Base-by-base conservation (phyloP, 2,329 filamentous ascomycete species). In the Pseudogymnoascus sp. region DNA sequence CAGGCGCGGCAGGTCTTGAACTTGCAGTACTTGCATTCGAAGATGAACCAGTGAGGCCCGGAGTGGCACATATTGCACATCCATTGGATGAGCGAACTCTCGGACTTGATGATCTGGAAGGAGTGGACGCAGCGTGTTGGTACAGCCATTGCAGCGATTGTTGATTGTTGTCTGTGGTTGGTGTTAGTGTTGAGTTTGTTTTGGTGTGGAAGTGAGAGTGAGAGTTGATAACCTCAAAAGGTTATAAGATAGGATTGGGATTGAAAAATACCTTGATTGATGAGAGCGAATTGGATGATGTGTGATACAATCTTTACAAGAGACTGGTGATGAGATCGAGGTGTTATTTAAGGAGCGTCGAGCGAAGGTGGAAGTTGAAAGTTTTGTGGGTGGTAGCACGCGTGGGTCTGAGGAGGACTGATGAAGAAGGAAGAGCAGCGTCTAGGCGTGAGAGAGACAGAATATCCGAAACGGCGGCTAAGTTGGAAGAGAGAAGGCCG, bases 11-110 rank as follows among this genome's bases (percentile, higher is more conserved):
- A 89, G 31, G 83, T 80, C 75, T 88, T 85, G 60, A 87, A 75
- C 73, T 86, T 85, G 81, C 87, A 89, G 72, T 87, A 87, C 65
- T 80, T 78, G 76, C 87, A 89, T 73, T 89, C 84, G 67, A 83
- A 88, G 70, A 89, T 88, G 75, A 82, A 82, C 84, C 85, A 88
- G 74, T 86, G 82, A 61, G 85, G 85, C 1, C 85, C 86, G 1
- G 82, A 83, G 65, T 84, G 81, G 72, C 86, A 89, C 69, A 86
- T 75, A 64, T 82, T 80, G 77, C 87, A 89, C 60, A 79, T 79
- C 85, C 86, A 89, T 72, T 86, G 82, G 63, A 89, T 80, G 62
- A 88, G 73, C 9, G 81, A 86, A 71, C 78, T 87, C 69, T 88
- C 84, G 31, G 84, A 86, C 75, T 89, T 89, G 75, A 89, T 82